phyloP scores from a whole-genome alignment of 1,284 basidiomycete species.

The Meira miltonrushii region DNA sequence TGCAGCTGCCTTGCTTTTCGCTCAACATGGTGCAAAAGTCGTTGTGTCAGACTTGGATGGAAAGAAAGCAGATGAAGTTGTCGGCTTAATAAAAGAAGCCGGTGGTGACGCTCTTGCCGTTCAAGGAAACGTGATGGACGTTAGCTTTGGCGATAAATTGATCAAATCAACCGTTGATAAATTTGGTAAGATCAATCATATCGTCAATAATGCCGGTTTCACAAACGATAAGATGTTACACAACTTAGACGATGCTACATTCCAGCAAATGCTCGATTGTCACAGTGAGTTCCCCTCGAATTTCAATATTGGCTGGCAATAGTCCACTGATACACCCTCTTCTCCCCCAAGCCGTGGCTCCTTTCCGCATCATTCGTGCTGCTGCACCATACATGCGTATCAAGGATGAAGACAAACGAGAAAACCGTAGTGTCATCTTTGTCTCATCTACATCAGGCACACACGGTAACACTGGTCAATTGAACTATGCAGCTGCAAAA shows the following conservation, averaged over 20 bases:
- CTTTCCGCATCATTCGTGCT: conserved; percentile 75
- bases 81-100: conserved; percentile 59
- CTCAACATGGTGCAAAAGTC: conserved; percentile 77
- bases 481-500: conserved; percentile 61
- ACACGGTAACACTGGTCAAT: conserved; percentile 64
- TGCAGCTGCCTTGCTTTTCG: conserved; percentile 68
- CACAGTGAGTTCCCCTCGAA: conserved; percentile 53
- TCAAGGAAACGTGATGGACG: conserved; percentile 42
- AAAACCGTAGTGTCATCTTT: conserved; percentile 64
- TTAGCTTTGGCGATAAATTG: conserved; percentile 71
- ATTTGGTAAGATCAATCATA: conserved; percentile 52
- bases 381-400: conserved; percentile 77
- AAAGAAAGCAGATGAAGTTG: conserved; percentile 27
- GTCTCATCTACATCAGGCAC: conserved; percentile 32
- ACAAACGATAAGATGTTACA: conserved; percentile 76
- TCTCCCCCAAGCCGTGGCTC: conserved; percentile 45
- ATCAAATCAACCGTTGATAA: conserved; percentile 66
- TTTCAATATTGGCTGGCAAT: neutral
- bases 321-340: conserved; percentile 7
- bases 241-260: conserved; percentile 75
- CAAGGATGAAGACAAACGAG: conserved; percentile 60
- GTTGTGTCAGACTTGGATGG: conserved; percentile 67
- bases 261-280: conserved; percentile 74
- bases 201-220: conserved; percentile 75
- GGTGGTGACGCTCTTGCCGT: conserved; percentile 63